Evolutionary conservation across 257 asterid species (phyloP), one percentile per base, ranked within the genome.

Genomic region (Penstemon davidsonii): DNA sequence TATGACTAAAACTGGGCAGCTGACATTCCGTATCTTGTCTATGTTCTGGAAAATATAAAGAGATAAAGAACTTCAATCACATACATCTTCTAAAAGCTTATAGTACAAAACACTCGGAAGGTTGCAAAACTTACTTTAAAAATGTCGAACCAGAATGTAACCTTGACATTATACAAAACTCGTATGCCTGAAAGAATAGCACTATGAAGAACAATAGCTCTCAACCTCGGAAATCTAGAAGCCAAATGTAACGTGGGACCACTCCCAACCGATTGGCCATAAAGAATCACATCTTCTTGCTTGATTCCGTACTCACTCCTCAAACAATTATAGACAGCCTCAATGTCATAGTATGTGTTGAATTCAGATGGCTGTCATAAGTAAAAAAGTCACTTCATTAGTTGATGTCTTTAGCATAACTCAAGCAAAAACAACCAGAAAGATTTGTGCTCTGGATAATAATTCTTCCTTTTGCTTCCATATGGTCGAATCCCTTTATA

Each of bases 171-270:
- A 75, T 91, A 89, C 50, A 94, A 76, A 59, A 94, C 99, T 15
- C 99, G 80, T 76, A 94, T 91, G 80, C 99, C 99, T 6, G 99
- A 94, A 82, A 94, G 97, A 69, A 94, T 87, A 41, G 99, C 99
- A 68, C 99, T 94, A 50, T 94, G 99, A 59, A 94, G 99, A 78
- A 94, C 96, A 66, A 91, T 73, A 8, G 90, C 97, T 82, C 96
- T 83, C 78, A 54, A 54, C 36, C 60, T 54, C 7, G 60, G 60
- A 7, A 15, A 54, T 1, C 60, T 33, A 54, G 60, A 54, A 54
- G 60, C 60, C 38, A 54, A 15, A 54, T 54, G 60, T 54, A 54
- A 54, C 5, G 60, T 54, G 5, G 60, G 60, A 54, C 60, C 60
- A 11, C 39, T 54, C 36, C 39, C 60, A 15, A 54, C 60, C 5